phyloP scores from a whole-genome alignment of 129 eudicot species.

The Smallanthus sonchifolius region DNA sequence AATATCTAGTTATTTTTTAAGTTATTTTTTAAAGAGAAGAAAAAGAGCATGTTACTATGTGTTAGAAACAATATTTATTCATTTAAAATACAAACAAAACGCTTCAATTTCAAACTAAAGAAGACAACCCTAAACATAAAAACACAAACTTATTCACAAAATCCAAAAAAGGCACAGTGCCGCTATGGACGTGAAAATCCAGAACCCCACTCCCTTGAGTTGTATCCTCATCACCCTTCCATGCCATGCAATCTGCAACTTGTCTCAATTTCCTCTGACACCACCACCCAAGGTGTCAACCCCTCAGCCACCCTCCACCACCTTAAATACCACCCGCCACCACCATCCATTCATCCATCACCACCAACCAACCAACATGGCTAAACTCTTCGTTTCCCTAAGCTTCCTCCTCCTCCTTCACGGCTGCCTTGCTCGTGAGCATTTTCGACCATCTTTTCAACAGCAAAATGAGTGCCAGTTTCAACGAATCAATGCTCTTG shows the following conservation, averaged over 20 bases:
- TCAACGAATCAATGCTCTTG: slow-evolving; percentile 40
- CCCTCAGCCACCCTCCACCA: slow-evolving; percentile 11
- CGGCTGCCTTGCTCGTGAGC: slow-evolving; percentile 32
- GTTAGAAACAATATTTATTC: too few relatives aligned
- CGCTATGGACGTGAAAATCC: slow-evolving; percentile 9
- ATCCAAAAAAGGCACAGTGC: background rate
- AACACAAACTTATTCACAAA: background rate
- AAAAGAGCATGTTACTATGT: too few relatives aligned
- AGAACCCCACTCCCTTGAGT: slow-evolving; percentile 14
- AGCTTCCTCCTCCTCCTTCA: slow-evolving; percentile 24
- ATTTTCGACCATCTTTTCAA: background rate
- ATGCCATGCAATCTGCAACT: slow-evolving; percentile 39
- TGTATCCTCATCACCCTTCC: slow-evolving; percentile 2
- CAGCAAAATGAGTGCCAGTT: slow-evolving; percentile 44
- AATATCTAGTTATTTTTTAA: too few relatives aligned
- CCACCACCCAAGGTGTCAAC: slow-evolving; percentile 23
- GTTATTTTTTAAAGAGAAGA: too few relatives aligned
- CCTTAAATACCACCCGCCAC: slow-evolving; percentile 18
- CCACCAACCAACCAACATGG: slow-evolving; percentile 32
- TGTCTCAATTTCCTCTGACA: slow-evolving; percentile 28
- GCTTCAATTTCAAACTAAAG: too few relatives aligned
- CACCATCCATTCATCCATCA: too few relatives aligned
- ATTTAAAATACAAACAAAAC: too few relatives aligned
- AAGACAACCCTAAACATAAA: too few relatives aligned
- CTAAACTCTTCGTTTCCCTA: slow-evolving; percentile 34